These are phyloP conservation scores for Trichosporon ovoides DNA, from an alignment of 1,284 basidiomycete species.

Conservation along the genomic window DNA sequence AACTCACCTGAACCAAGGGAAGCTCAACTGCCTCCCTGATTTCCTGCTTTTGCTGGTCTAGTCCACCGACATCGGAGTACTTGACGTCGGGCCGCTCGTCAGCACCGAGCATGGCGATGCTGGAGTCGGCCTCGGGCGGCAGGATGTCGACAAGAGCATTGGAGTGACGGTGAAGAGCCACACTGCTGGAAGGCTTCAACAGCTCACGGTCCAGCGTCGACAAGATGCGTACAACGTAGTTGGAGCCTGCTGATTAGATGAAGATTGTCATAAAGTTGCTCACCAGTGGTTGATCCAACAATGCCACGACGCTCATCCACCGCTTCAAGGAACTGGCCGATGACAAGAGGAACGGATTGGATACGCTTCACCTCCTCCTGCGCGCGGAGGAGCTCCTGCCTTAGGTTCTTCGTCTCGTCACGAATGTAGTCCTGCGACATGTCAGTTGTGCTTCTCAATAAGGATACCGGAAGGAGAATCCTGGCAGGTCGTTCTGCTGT, in stretches of 20 bases:
- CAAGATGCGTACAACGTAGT: constrained; percentile 96
- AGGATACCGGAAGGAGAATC: background rate
- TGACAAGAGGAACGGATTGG: constrained; percentile 98
- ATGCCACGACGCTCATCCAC: constrained; percentile 98
- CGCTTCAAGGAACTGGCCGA: constrained; percentile 98
- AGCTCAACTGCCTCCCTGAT: constrained; percentile 98
- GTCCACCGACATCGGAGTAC: constrained; percentile 89
- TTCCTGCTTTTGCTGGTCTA: constrained; percentile 99
- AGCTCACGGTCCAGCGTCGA: constrained; percentile 96
- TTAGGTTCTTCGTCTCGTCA: constrained; percentile 96
- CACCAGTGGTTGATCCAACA: constrained; percentile 89
- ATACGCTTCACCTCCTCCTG: constrained; percentile 99
- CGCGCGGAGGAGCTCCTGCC: constrained; percentile 93
- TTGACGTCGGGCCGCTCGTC: constrained; percentile 91
- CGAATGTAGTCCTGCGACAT: constrained; percentile 74
- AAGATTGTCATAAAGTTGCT: constrained; percentile 7
- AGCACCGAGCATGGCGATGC: constrained; percentile 85
- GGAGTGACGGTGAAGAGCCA: constrained; percentile 96
- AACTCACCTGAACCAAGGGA: constrained; percentile 64
- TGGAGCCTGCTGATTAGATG: constrained; percentile 59
- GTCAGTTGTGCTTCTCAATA: background rate
- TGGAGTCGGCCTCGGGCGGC: constrained; percentile 96
- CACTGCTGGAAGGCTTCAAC: constrained; percentile 92
- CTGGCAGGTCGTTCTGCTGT: no score
- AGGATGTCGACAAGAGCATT: constrained; percentile 98